Base-by-base conservation (phyloP, 2,329 filamentous ascomycete species). In the Claviceps sp. region DNA sequence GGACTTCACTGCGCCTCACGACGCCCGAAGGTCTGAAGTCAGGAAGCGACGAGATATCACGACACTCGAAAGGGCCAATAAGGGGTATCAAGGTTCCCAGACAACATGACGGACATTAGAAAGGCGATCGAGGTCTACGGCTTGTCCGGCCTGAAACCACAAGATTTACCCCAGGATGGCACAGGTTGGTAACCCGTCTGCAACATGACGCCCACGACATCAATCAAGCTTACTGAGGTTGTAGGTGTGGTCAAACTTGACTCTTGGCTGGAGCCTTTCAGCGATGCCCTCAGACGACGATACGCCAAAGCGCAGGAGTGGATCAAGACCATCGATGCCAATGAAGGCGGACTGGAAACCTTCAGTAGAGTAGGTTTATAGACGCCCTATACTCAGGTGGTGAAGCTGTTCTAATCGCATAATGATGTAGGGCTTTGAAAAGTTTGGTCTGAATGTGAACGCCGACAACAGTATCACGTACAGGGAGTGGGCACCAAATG, bases 401-500 rank as follows among this genome's bases (percentile, higher is more conserved):
- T 6, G 37, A 22, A 22, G 36, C 26, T n/a, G 23, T 8, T 23
- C n/a, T 11, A 39, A 50, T 26, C 51, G 40, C n/a, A 49, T 26
- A 7, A 16, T 13, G n/a, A 20, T 38, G 22, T 16, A 94, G 88
- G 91, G 93, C 45, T 85, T 81, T 56, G 88, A 97, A 63, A 83
- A 77, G 56, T 95, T 86, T 63, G 93, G 93, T 52, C 80, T 98
- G 68, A 88, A 87, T 59, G 83, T 93, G 54, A 77, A 84, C 63
- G 73, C 80, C 50, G 82, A 95, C 61, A 88, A 88, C 66, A 89
- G 90, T 66, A 88, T 98, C 58, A 75, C 77, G 53, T 98, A 98
- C 69, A 80, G 88, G 59, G 93, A 98, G 77, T 98, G 93, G 93
- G 93, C 93, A 1, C 90, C 93, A 26, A 94, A 89, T 72, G 91